Base-by-base conservation (phyloP, 192 early-diverging fungal genomes). In the Backusella morwellensis region DNA sequence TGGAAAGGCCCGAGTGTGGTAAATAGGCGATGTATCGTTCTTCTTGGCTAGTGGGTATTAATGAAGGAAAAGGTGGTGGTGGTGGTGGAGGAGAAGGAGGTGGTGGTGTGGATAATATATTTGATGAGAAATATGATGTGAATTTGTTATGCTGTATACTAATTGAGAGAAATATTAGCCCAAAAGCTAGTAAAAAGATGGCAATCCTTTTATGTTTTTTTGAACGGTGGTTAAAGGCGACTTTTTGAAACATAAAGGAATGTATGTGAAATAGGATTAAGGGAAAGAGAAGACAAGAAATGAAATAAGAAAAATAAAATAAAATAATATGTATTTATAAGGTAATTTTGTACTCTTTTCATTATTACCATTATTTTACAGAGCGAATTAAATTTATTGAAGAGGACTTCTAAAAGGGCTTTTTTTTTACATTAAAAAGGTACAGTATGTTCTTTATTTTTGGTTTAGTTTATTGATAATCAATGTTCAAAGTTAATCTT, bases 1-100 rank as follows among this genome's bases (percentile, higher is more conserved):
- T 90, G 44, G 85, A 85, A 72, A 88, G 83, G 4, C 88, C 88
- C 52, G 81, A 83, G 68, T 89, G 88, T 9, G 88, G 82, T 4
- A 85, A 52, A 63, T 89, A 89, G n/a, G 88, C 80, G 12, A 89
- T 77, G 73, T 83, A 88, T 19, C 75, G 77, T 74, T 88, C 86
- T 8, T 72, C 82, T 19, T 78, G 73, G 56, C 9, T 4, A 9
- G 12, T 63, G 21, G 56, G 21, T 63, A 63, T 29, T 63, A 26
- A 29, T 23, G 21, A 11, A 63, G 23, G 56, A 1, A 29, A 50
- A n/a, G 47, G 47, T 50, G 47, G 6, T 7, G 47, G 47, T 0
- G 47, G 19, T 6, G 47, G 42, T 12, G 14, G 47, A 1, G 47
- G 19, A 19, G 47, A 7, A 7, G 41, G 47, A 0, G 47, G 19